Evolutionary conservation across 2,329 filamentous ascomycete species (phyloP).

Genomic region (Paradendryphiella salina): DNA sequence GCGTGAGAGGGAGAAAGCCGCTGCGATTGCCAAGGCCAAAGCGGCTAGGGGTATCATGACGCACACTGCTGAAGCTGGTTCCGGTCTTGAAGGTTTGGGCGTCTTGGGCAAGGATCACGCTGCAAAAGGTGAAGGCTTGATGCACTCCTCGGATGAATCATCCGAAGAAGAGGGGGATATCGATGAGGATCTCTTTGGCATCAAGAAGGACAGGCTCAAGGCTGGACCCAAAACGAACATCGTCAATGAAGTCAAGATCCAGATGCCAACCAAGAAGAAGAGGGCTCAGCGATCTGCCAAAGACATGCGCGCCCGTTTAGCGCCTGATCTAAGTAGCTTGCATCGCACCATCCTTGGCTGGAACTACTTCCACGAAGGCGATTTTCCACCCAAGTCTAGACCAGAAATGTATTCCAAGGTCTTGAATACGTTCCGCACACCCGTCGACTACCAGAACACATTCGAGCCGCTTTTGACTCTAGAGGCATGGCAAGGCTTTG

Average conservation of each 20-base stretch:
- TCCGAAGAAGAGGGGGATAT: constrained; percentile 63
- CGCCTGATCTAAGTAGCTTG: constrained; percentile 81
- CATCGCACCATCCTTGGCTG: constrained; percentile 87
- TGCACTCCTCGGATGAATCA: constrained; percentile 75
- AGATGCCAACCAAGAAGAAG: constrained; percentile 80
- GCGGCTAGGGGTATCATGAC: constrained; percentile 56
- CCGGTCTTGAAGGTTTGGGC: constrained; percentile 72
- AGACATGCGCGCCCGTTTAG: constrained; percentile 90
- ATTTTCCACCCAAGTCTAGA: constrained; percentile 75
- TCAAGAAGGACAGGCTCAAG: constrained; percentile 52
- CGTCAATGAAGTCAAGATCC: constrained; percentile 42
- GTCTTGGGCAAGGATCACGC: constrained; percentile 78
- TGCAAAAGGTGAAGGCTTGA: constrained; percentile 77
- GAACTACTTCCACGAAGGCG: constrained; percentile 91
- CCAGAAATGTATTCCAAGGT: constrained; percentile 75
- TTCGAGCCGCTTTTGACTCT: constrained; percentile 89
- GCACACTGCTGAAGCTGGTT: constrained; percentile 78
- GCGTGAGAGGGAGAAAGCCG: constrained; percentile 71
- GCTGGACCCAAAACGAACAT: constrained; percentile 47
- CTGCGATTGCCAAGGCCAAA: constrained; percentile 70
- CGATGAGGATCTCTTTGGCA: constrained; percentile 69
- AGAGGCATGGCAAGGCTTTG: constrained; percentile 94
- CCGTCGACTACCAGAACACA: constrained; percentile 79
- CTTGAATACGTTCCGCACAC: constrained; percentile 74
- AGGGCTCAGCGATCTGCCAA: constrained; percentile 81